A percentile compares a stretch with the other conserved stretches of the same genome.
Evolutionary conservation across 352 stramenopile species (phyloP).

Genomic region (Phytophthora litchii): DNA sequence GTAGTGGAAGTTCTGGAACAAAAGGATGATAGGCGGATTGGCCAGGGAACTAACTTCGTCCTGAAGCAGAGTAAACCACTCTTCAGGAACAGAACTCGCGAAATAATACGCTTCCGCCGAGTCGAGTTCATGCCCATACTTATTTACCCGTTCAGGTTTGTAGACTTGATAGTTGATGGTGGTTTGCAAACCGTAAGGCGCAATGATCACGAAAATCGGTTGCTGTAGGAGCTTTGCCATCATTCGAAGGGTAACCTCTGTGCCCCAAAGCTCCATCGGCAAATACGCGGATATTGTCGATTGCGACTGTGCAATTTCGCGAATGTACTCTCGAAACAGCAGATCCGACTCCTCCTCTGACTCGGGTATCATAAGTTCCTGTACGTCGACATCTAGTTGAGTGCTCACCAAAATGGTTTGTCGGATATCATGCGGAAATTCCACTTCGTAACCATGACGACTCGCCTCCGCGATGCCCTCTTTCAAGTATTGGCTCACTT

Average conservation of each 20-base stretch:
- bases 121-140: constrained; percentile 8
- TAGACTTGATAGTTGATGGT: constrained; percentile 18
- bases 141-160: constrained; percentile 7
- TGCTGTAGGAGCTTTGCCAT: constrained; percentile 26
- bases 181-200: constrained; percentile 10
- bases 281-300: constrained; percentile 7
- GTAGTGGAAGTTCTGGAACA: constrained; percentile 23
- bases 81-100: not conserved
- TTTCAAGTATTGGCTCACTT: constrained; percentile 15
- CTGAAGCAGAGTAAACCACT: constrained; percentile 14
- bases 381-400: constrained; percentile 5
- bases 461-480: constrained; percentile 11
- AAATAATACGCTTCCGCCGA: constrained; percentile 19
- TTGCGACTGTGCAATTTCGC: constrained; percentile 8
- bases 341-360: constrained; percentile 15
- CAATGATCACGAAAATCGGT: constrained; percentile 17
- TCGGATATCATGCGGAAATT: constrained; percentile 29
- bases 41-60: not conserved
- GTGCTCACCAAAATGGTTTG: constrained; percentile 23
- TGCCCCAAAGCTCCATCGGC: constrained; percentile 11
- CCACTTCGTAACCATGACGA: constrained; percentile 15
- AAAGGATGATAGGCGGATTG: constrained; percentile 14
- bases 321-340: constrained; percentile 13
- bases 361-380: constrained; percentile 11
- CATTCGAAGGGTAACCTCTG: constrained; percentile 24